Evolutionary conservation across 1,284 basidiomycete genomes (phyloP).

Genomic region (Mrakiaceae sp.): DNA sequence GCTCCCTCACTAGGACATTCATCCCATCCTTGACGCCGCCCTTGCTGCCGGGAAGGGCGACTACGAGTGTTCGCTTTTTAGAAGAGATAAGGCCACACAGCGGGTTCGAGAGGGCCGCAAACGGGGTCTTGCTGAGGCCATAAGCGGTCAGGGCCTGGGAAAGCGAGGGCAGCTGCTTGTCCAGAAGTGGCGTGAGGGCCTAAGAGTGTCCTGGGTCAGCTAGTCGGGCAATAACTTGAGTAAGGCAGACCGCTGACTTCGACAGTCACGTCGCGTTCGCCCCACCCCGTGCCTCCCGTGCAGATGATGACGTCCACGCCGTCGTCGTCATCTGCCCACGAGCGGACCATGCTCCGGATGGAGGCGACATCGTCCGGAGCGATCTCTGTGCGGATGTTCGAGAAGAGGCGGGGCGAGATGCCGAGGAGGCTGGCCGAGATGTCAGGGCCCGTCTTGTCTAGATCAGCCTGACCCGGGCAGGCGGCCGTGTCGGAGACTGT

Average conservation of each 20-base stretch:
- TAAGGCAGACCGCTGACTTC: slow-evolving; percentile 44
- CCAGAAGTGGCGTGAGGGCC: slow-evolving; percentile 60
- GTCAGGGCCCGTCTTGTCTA: slow-evolving; percentile 16
- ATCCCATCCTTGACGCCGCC: slow-evolving; percentile 74
- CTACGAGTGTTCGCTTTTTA: slow-evolving; percentile 47
- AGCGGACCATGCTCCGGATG: slow-evolving; percentile 43
- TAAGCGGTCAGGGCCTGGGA: slow-evolving; percentile 58
- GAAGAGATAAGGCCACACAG: slow-evolving; percentile 55
- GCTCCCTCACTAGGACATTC: slow-evolving; percentile 43
- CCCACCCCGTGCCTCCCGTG: slow-evolving; percentile 78
- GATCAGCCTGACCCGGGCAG: slow-evolving; percentile 11
- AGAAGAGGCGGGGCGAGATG: slow-evolving; percentile 9
- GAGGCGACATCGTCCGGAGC: slow-evolving; percentile 52
- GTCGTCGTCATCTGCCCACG: slow-evolving; percentile 39
- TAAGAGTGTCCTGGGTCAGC: slow-evolving; percentile 25
- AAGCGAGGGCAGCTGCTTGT: slow-evolving; percentile 63
- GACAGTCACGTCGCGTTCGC: slow-evolving; percentile 62
- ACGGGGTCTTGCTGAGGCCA: slow-evolving; percentile 60
- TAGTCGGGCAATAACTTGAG: neutral
- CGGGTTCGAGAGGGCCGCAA: slow-evolving; percentile 69
- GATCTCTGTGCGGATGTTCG: slow-evolving; percentile 23
- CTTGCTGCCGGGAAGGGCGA: slow-evolving; percentile 70
- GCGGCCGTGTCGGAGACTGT: slow-evolving; percentile 18
- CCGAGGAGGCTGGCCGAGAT: slow-evolving; percentile 1
- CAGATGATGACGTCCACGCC: slow-evolving; percentile 55